Conservation (phyloP, 805 yeast genomes). For the Ogataea minuta region DNA sequence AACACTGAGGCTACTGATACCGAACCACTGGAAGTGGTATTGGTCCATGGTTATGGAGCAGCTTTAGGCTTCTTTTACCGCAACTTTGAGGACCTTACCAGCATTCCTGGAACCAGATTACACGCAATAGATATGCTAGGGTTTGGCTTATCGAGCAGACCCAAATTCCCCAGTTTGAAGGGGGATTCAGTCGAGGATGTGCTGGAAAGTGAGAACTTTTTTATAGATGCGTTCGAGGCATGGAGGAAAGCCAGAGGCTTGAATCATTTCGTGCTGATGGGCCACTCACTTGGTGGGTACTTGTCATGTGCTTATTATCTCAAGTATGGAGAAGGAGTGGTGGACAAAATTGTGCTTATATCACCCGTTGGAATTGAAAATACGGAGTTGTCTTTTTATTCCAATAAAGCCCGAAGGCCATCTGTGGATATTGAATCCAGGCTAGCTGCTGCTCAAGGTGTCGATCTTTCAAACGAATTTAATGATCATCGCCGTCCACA, state of each 20-base stretch:
- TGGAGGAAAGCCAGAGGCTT: conserved; percentile 58
- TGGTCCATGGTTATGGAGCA: conserved; percentile 93
- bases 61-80: conserved; percentile 77
- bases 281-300: conserved; percentile 81
- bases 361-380: conserved; percentile 82
- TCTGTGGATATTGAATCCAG: conserved; percentile 18
- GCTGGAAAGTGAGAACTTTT: conserved; percentile 53
- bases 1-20: conserved; percentile 31
- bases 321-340: conserved; percentile 47
- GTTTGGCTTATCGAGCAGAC: conserved; percentile 67
- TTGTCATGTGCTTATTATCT: conserved; percentile 64
- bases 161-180: conserved; percentile 34
- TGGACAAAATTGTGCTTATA: conserved; percentile 57
- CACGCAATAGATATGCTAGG: conserved; percentile 74
- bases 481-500: conserved; percentile 18
- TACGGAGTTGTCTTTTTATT: conserved; percentile 45
- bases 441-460: conserved; percentile 26
- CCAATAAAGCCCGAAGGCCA: conserved; percentile 1
- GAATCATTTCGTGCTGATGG: conserved; percentile 57
- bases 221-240: conserved; percentile 54
- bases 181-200: conserved; percentile 39
- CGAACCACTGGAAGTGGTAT: conserved; percentile 43
- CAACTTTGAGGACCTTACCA: conserved; percentile 55
- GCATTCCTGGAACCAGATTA: conserved; percentile 52
- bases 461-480: conserved; percentile 35